Evolutionary conservation across 257 asterid genomes (phyloP).

Genomic region (Nicotiana obtusifolia): DNA sequence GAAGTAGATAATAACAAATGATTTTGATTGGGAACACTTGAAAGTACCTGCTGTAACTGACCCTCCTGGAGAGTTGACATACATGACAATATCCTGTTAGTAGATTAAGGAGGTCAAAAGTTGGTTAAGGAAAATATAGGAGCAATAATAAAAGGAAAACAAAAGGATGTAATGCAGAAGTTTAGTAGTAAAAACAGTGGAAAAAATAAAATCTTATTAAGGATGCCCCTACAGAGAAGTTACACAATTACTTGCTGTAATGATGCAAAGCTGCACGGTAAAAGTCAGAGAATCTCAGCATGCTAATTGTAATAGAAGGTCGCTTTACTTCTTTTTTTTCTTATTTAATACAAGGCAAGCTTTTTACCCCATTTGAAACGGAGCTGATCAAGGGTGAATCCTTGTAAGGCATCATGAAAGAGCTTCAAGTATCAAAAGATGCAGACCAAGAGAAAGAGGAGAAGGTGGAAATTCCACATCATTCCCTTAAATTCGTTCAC

Average conservation of each 20-base stretch:
- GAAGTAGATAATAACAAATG: background rate
- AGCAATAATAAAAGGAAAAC: background rate
- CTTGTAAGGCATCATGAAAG: background rate
- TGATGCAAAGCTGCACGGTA: background rate
- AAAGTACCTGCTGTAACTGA: conserved; percentile 87
- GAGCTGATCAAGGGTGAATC: background rate
- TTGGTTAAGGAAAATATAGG: too few relatives aligned
- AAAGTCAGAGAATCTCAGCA: background rate
- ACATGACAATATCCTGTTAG: conserved; percentile 89
- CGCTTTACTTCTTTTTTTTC: background rate
- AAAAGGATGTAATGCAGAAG: background rate
- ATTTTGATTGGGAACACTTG: background rate
- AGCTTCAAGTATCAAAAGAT: background rate
- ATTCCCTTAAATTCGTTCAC: background rate
- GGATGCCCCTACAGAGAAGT: background rate
- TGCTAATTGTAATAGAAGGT: too few relatives aligned
- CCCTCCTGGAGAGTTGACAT: conserved; percentile 97
- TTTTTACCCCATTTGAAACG: background rate
- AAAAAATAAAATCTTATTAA: background rate
- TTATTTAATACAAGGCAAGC: background rate
- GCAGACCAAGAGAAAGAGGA: background rate
- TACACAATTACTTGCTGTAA: background rate
- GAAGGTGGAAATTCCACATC: background rate
- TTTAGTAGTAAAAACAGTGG: background rate
- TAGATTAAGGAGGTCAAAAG: background rate